phyloP scores from a whole-genome alignment of 2,329 filamentous ascomycete genomes.

The Alternaria dauci region DNA sequence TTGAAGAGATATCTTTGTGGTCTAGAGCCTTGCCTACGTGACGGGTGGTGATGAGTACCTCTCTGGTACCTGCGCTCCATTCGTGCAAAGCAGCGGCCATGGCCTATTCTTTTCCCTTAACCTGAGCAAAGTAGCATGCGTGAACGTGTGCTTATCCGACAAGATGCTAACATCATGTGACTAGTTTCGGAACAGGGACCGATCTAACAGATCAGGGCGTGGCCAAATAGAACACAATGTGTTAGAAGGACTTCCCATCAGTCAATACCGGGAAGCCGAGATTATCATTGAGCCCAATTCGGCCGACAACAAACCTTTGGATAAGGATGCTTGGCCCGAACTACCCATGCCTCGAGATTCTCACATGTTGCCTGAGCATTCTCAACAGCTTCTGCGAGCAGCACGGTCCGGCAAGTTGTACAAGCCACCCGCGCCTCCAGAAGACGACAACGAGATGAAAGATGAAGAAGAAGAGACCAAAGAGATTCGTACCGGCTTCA shows the following conservation, averaged over 20 bases:
- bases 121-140: neutral
- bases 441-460: conserved; percentile 65
- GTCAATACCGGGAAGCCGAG: conserved; percentile 82
- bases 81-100: neutral
- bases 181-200: conserved; percentile 65
- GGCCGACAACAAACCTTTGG: conserved; percentile 67
- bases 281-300: conserved; percentile 72
- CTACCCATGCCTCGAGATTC: conserved; percentile 89
- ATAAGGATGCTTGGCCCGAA: conserved; percentile 77
- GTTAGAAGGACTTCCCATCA: conserved; percentile 80
- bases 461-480: conserved; percentile 56
- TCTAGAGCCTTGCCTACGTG: neutral
- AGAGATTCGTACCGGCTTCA: conserved; percentile 60
- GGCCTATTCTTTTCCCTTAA: neutral
- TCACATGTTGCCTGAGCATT: conserved; percentile 77
- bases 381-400: conserved; percentile 81
- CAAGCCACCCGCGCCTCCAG: conserved; percentile 73
- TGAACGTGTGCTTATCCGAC: neutral
- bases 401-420: conserved; percentile 80
- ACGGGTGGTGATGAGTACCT: neutral
- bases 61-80: conserved; percentile 1
- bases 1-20: neutral
- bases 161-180: conserved; percentile 32
- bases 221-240: conserved; percentile 71
- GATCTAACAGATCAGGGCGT: conserved; percentile 65